Evolutionary conservation across 2,329 filamentous ascomycete genomes (phyloP).

Genomic region (Aspergillus caelatus): DNA sequence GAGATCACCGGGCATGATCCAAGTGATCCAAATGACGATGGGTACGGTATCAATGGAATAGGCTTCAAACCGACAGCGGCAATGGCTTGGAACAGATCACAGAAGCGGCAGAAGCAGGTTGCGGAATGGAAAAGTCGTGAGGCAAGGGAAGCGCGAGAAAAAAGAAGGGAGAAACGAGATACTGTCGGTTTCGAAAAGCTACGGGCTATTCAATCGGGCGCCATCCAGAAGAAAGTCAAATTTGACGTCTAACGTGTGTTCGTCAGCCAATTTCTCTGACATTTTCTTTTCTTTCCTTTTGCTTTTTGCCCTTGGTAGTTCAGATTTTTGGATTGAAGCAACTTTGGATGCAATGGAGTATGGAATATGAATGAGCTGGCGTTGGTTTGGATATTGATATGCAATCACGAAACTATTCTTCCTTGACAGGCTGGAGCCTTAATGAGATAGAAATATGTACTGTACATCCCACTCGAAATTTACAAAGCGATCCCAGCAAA

Average conservation of each 20-base stretch:
- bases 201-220: constrained; percentile 30
- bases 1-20: constrained; percentile 66
- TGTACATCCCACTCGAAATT: constrained; percentile 27
- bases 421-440: constrained; percentile 13
- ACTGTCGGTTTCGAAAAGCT: constrained; percentile 30
- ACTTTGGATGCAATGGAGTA: constrained; percentile 11
- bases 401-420: constrained; percentile 15
- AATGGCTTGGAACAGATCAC: constrained; percentile 58
- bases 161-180: constrained; percentile 55
- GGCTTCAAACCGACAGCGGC: constrained; percentile 65
- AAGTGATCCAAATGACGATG: constrained; percentile 61
- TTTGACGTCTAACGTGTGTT: constrained; percentile 34
- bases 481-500: constrained; percentile 29
- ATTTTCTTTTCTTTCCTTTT: constrained; percentile 4
- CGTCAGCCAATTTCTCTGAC: background rate
- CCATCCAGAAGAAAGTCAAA: constrained; percentile 45
- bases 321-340: background rate
- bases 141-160: constrained; percentile 60
- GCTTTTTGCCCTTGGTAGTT: background rate
- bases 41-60: constrained; percentile 65
- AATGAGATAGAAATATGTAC: constrained; percentile 24
- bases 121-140: constrained; percentile 63
- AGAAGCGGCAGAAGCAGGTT: constrained; percentile 61
- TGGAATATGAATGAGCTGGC: constrained; percentile 9
- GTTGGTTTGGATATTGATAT: constrained; percentile 16